Percentiles rank a stretch among this genome's conserved stretches.
phyloP scores from a whole-genome alignment of 2,329 filamentous ascomycete genomes.

The Paraphoma sp. region DNA sequence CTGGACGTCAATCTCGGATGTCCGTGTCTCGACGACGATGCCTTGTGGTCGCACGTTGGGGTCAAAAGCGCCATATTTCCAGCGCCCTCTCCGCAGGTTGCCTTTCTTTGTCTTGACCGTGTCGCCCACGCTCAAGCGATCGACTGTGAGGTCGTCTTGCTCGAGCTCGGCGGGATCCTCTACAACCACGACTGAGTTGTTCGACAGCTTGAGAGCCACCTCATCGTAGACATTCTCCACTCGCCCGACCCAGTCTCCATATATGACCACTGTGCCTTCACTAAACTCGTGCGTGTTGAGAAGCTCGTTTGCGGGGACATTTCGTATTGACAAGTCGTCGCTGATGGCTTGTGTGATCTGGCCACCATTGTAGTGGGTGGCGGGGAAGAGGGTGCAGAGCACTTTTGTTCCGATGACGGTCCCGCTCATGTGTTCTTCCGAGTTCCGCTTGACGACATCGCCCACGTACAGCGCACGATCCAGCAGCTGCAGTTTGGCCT shows the following conservation, averaged over 20 bases:
- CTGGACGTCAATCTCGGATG: constrained; percentile 54
- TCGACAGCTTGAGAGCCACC: constrained; percentile 58
- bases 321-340: constrained; percentile 45
- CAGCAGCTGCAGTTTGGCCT: constrained; percentile 56
- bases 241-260: constrained; percentile 63
- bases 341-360: constrained; percentile 27
- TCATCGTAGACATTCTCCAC: constrained; percentile 59
- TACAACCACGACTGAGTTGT: constrained; percentile 62
- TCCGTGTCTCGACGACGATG: constrained; percentile 59
- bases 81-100: constrained; percentile 59
- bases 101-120: constrained; percentile 59
- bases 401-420: constrained; percentile 59
- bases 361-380: constrained; percentile 32
- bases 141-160: constrained; percentile 42
- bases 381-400: constrained; percentile 53
- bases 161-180: constrained; percentile 53
- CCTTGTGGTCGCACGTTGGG: constrained; percentile 58
- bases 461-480: constrained; percentile 63
- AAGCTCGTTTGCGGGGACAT: constrained; percentile 55
- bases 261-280: constrained; percentile 61
- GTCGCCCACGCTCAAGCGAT: constrained; percentile 55
- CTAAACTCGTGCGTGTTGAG: constrained; percentile 53
- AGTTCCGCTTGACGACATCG: constrained; percentile 60
- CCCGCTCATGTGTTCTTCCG: constrained; percentile 59
- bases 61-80: constrained; percentile 61